Percentiles rank a stretch among this genome's conserved stretches.
phyloP scores from a whole-genome alignment of 1,284 basidiomycete genomes.

The Heliocybe sulcata region DNA sequence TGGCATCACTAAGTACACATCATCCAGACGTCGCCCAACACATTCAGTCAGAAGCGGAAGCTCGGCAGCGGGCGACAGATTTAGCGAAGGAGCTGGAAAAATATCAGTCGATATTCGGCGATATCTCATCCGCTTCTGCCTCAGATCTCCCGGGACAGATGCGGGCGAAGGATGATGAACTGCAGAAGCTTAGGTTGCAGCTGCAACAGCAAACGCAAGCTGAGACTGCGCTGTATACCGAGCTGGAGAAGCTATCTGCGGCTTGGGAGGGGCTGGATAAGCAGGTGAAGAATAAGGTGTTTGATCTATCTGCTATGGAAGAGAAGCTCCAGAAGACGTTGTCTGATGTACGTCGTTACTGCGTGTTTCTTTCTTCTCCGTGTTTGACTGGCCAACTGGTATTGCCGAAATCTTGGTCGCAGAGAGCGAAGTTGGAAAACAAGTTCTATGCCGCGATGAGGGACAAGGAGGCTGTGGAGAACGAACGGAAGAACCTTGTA shows the following conservation, averaged over 20 bases:
- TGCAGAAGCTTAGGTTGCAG: conserved; percentile 48
- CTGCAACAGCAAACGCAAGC: conserved; percentile 55
- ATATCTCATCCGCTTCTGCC: conserved; percentile 30
- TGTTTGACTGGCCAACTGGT: conserved; percentile 5
- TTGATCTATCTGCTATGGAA: conserved; percentile 74
- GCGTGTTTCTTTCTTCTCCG: conserved; percentile 2
- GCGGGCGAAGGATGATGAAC: conserved; percentile 56
- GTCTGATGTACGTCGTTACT: conserved; percentile 49
- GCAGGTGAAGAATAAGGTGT: conserved; percentile 80
- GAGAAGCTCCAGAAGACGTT: conserved; percentile 60
- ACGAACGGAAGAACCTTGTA: conserved; percentile 65
- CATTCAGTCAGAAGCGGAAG: conserved; percentile 44
- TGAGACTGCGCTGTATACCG: conserved; percentile 75
- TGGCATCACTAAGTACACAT: conserved; percentile 35
- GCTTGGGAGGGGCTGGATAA: conserved; percentile 86
- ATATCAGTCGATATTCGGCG: conserved; percentile 61
- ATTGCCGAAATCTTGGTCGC: neutral
- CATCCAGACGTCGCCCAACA: conserved; percentile 42
- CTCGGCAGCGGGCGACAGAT: conserved; percentile 41
- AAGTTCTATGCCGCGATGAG: conserved; percentile 92
- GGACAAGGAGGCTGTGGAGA: conserved; percentile 78
- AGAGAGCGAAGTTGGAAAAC: conserved; percentile 93
- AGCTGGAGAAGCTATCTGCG: conserved; percentile 81
- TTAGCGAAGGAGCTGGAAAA: conserved; percentile 42
- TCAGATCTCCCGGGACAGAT: conserved; percentile 55